phyloP scores from a whole-genome alignment of 2,329 filamentous ascomycete genomes.

The Colletotrichum viniferum region DNA sequence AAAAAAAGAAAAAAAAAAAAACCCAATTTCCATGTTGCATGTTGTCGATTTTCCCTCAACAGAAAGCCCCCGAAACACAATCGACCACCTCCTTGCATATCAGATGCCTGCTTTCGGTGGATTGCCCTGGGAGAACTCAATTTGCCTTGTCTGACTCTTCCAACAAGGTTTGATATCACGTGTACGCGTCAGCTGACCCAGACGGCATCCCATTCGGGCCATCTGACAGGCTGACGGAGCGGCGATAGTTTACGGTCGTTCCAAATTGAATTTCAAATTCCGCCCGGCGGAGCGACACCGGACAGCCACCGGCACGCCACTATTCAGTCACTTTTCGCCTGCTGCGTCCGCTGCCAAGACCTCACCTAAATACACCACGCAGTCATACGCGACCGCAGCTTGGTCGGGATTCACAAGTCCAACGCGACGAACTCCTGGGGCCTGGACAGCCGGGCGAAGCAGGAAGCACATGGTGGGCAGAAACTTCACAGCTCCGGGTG shows the following conservation, averaged over 20 bases:
- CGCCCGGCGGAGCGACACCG: conserved; percentile 16
- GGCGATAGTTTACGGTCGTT: neutral
- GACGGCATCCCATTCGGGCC: neutral
- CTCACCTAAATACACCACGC: neutral
- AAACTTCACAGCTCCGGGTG: neutral
- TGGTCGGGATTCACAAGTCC: neutral
- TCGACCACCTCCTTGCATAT: neutral
- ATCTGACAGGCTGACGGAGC: neutral
- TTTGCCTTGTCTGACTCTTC: neutral
- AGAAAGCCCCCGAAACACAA: conserved; percentile 8
- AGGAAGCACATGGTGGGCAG: neutral
- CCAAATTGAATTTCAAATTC: neutral
- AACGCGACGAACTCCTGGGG: neutral
- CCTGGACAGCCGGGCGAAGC: neutral
- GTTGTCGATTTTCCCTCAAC: neutral
- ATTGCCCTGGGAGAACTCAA: neutral
- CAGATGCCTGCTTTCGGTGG: neutral
- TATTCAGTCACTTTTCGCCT: conserved; percentile 3
- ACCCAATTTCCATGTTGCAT: neutral
- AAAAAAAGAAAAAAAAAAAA: neutral
- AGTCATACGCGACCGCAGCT: neutral
- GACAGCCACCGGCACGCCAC: conserved; percentile 12
- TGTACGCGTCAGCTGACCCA: conserved; percentile 15
- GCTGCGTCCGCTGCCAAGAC: conserved; percentile 5
- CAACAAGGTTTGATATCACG: conserved; percentile 15